These are phyloP conservation scores for Alternaria infectoria DNA, from an alignment of 2,329 filamentous ascomycete genomes.

Conservation along the genomic window DNA sequence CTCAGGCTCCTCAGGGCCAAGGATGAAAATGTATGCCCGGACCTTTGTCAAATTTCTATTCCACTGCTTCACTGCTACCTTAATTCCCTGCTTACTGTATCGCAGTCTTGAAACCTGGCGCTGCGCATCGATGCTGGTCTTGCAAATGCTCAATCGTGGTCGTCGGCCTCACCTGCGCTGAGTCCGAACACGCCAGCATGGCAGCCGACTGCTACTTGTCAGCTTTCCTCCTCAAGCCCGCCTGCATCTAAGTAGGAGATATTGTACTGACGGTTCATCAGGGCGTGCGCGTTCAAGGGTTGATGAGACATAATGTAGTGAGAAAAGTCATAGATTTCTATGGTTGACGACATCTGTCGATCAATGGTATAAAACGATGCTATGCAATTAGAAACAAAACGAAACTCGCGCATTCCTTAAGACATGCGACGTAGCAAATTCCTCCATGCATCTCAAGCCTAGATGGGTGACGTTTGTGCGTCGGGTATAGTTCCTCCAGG, in stretches of 20 bases:
- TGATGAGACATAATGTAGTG: not conserved
- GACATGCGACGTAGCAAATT: not conserved
- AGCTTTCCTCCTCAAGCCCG: not conserved
- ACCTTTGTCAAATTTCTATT: not conserved
- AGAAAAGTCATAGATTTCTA: slow-evolving; percentile 2
- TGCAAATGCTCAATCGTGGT: not conserved
- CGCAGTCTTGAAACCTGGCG: not conserved
- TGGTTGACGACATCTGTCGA: slow-evolving; percentile 5
- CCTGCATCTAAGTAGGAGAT: not conserved
- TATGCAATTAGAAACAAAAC: slow-evolving; percentile 6
- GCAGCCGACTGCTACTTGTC: not conserved
- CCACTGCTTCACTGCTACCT: not conserved
- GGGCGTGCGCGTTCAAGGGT: not conserved
- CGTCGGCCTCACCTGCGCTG: not conserved
- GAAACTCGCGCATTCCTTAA: slow-evolving; percentile 1
- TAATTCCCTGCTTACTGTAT: not conserved
- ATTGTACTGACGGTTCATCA: not conserved
- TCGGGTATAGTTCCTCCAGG: slow-evolving; percentile 34
- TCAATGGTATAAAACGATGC: slow-evolving; percentile 13
- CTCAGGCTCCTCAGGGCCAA: not conserved
- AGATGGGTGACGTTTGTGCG: slow-evolving; percentile 25
- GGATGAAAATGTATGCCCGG: not conserved
- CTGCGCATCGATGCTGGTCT: not conserved
- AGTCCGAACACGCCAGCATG: not conserved
- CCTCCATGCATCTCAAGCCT: slow-evolving; percentile 7